A percentile compares a stretch with the other conserved stretches of the same genome.
These are phyloP conservation scores for Pezicula neosporulosa DNA, from an alignment of 2,329 filamentous ascomycete genomes.

Conservation along the genomic window DNA sequence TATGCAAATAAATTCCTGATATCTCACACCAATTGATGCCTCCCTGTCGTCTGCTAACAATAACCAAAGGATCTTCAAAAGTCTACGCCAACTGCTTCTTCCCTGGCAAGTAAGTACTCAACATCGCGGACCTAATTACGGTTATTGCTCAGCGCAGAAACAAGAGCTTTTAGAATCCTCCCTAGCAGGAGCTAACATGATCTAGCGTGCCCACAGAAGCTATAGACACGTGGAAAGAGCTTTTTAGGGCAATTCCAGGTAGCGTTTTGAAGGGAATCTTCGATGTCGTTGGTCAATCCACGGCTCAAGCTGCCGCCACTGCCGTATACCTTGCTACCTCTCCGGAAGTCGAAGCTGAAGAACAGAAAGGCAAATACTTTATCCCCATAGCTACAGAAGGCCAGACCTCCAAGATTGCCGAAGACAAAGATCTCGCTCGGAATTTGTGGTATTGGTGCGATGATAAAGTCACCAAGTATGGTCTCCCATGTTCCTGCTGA, in stretches of 20 bases:
- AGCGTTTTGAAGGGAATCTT: slow-evolving; percentile 18
- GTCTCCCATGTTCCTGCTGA: neutral
- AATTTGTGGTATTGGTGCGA: slow-evolving; percentile 27
- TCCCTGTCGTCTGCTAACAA: no score
- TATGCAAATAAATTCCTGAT: no score
- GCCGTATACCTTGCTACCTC: slow-evolving; percentile 28
- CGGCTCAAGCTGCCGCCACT: slow-evolving; percentile 26
- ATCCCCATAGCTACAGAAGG: slow-evolving; percentile 31
- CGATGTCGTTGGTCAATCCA: slow-evolving; percentile 21
- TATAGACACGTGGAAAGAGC: slow-evolving; percentile 25
- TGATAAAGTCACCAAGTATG: neutral
- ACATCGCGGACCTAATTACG: neutral
- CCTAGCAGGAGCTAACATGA: neutral
- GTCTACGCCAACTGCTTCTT: slow-evolving; percentile 30
- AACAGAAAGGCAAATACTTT: slow-evolving; percentile 31
- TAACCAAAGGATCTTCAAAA: slow-evolving; percentile 9
- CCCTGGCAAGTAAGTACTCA: slow-evolving; percentile 23
- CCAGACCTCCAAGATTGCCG: slow-evolving; percentile 20
- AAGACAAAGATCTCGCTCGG: slow-evolving; percentile 27
- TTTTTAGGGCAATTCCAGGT: slow-evolving; percentile 18
- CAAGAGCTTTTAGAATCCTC: neutral
- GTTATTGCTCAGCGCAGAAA: no score
- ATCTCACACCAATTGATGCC: no score
- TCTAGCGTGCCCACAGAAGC: slow-evolving; percentile 26
- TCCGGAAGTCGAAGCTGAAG: slow-evolving; percentile 15